A percentile compares a stretch with the other conserved stretches of the same genome.
Evolutionary conservation across 106 monocot species (phyloP).

Genomic region (Posidonia australis): DNA sequence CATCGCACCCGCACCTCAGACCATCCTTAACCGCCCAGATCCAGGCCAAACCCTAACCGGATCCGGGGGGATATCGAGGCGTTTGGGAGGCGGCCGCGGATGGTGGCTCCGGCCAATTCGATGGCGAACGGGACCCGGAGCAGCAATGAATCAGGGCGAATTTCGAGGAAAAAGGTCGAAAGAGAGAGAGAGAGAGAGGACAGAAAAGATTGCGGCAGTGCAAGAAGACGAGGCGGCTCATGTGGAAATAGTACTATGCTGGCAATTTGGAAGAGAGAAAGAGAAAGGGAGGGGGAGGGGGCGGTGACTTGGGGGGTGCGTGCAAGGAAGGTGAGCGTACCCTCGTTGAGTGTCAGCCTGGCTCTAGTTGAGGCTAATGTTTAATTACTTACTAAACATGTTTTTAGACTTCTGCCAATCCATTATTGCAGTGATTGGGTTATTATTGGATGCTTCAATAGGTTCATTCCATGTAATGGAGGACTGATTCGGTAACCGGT

Average conservation of each 20-base stretch:
- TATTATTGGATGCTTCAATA: too few relatives aligned
- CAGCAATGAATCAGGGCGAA: not conserved
- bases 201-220: not conserved
- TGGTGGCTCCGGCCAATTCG: not conserved
- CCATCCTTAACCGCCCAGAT: not conserved
- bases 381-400: not conserved
- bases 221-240: constrained; percentile 6
- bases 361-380: not conserved
- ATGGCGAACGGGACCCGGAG: not conserved
- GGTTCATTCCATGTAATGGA: too few relatives aligned
- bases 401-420: not conserved
- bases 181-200: not conserved
- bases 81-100: not conserved
- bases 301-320: too few relatives aligned
- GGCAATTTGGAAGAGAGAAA: not conserved
- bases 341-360: too few relatives aligned
- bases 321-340: not conserved
- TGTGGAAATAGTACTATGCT: not conserved
- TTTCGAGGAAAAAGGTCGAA: not conserved
- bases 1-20: not conserved
- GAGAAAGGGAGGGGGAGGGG: too few relatives aligned
- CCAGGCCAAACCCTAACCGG: not conserved
- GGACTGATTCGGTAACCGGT: too few relatives aligned
- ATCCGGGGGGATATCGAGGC: not conserved
- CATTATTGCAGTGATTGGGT: too few relatives aligned